Evolutionary conservation across 2,329 filamentous ascomycete genomes (phyloP).

Genomic region (Thermochaetoides dissita): DNA sequence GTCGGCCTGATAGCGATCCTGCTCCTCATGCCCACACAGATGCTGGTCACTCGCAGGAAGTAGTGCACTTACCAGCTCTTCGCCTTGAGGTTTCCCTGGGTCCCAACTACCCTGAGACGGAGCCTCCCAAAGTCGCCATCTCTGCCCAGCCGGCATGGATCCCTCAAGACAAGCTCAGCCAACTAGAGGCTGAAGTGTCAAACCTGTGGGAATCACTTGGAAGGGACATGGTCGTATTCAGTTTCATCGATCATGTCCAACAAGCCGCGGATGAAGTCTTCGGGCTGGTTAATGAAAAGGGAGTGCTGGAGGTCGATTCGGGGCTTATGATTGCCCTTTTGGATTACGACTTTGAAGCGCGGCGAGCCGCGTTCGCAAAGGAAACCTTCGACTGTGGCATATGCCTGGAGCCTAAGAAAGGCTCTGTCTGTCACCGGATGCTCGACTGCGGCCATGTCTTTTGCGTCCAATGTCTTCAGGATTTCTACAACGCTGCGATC

Average conservation of each 20-base stretch:
- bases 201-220: conserved; percentile 50
- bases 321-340: conserved; percentile 57
- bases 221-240: conserved; percentile 43
- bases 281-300: conserved; percentile 35
- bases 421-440: conserved; percentile 65
- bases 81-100: conserved; percentile 40
- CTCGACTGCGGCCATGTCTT: conserved; percentile 81
- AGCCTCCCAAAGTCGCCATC: conserved; percentile 36
- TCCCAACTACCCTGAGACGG: conserved; percentile 39
- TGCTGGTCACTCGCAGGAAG: conserved; percentile 28
- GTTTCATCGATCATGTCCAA: conserved; percentile 50
- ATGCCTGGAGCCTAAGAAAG: conserved; percentile 84
- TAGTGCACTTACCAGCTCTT: conserved; percentile 45
- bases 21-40: too few relatives aligned
- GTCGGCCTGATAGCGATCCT: conserved; percentile 20
- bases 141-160: conserved; percentile 46
- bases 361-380: conserved; percentile 61
- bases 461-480: conserved; percentile 71
- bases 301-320: conserved; percentile 36
- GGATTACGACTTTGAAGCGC: conserved; percentile 64
- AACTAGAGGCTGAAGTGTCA: conserved; percentile 35
- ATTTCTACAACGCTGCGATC: conserved; percentile 83
- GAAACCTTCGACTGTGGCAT: conserved; percentile 81
- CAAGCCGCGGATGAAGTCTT: conserved; percentile 47
- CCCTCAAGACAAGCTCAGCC: conserved; percentile 29